These are phyloP conservation scores for Myxozyma kluyveri DNA, from an alignment of 805 yeast genomes.

Conservation along the genomic window DNA sequence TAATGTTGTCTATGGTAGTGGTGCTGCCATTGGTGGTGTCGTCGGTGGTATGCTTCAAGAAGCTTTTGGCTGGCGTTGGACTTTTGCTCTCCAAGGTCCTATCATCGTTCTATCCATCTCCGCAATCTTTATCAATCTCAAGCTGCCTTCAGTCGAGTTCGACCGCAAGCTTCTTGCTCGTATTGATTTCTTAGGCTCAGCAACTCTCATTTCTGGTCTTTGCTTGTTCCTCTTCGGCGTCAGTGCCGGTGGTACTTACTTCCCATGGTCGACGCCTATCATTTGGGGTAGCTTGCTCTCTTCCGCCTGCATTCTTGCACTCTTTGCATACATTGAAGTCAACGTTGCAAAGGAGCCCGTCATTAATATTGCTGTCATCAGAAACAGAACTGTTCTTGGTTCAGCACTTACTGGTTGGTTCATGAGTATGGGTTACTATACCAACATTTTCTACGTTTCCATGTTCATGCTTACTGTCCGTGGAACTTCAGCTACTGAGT, in stretches of 20 bases:
- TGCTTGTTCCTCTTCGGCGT: conserved; percentile 59
- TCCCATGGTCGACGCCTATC: conserved; percentile 47
- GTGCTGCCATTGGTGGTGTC: conserved; percentile 68
- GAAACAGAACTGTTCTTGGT: conserved; percentile 57
- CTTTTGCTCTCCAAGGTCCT: conserved; percentile 45
- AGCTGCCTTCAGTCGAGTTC: conserved; percentile 37
- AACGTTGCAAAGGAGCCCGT: conserved; percentile 60
- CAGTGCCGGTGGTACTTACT: conserved; percentile 60
- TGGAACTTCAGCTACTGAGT: conserved; percentile 51
- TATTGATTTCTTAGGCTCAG: conserved; percentile 64
- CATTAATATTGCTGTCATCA: conserved; percentile 57
- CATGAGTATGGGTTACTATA: conserved; percentile 62
- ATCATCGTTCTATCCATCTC: conserved; percentile 40
- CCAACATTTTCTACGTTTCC: conserved; percentile 68
- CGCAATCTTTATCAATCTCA: conserved; percentile 35
- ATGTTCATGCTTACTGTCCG: conserved; percentile 60
- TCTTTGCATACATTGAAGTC: conserved; percentile 53
- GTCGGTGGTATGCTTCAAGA: conserved; percentile 54
- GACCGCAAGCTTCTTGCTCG: conserved; percentile 49
- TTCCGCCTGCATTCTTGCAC: conserved; percentile 38
- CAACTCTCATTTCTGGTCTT: conserved; percentile 56
- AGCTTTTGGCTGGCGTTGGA: conserved; percentile 61
- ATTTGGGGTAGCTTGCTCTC: conserved; percentile 40
- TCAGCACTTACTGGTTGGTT: conserved; percentile 71
- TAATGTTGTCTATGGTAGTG: conserved; percentile 72